A percentile compares a stretch with the other conserved stretches of the same genome.
phyloP scores from a whole-genome alignment of 2,329 filamentous ascomycete genomes.

The Colletotrichum horii region DNA sequence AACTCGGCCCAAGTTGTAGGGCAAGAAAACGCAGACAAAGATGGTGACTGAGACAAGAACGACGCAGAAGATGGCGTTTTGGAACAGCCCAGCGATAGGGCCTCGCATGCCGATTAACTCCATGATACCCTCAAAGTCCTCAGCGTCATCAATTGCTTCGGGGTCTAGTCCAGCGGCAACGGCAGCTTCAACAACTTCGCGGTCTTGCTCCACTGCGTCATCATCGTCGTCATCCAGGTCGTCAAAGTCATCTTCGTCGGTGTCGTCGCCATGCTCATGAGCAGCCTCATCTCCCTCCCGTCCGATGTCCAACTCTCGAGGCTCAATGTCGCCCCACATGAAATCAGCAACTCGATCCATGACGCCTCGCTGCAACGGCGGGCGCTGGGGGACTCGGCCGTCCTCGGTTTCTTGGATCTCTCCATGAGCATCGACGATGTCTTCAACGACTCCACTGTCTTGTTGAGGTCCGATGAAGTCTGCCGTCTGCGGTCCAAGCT shows the following conservation, averaged over 20 bases:
- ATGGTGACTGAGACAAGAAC: constrained; percentile 89
- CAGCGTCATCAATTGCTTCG: constrained; percentile 81
- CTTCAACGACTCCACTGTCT: neutral
- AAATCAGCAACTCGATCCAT: constrained; percentile 58
- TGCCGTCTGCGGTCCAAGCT: neutral
- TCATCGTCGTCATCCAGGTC: constrained; percentile 31
- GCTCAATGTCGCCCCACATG: constrained; percentile 64
- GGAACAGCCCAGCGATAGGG: constrained; percentile 85
- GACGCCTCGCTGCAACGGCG: constrained; percentile 36
- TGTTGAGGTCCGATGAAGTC: neutral
- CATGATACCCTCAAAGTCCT: constrained; percentile 95
- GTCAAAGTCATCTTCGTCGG: constrained; percentile 41
- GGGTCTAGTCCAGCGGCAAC: constrained; percentile 73
- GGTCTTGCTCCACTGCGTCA: constrained; percentile 49
- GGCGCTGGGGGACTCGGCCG: constrained; percentile 9
- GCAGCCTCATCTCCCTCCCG: constrained; percentile 47
- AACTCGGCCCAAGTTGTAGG: constrained; percentile 89
- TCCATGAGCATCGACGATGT: neutral
- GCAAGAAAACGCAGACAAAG: constrained; percentile 84
- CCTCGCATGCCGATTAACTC: constrained; percentile 97
- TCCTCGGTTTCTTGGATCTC: constrained; percentile 5
- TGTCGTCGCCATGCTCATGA: constrained; percentile 54
- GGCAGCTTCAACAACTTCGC: constrained; percentile 68
- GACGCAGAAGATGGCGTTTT: constrained; percentile 94
- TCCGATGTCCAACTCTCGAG: constrained; percentile 29